These are phyloP conservation scores for Lactifluus volemus DNA, from an alignment of 768 basidiomycete genomes.

Conservation along the genomic window DNA sequence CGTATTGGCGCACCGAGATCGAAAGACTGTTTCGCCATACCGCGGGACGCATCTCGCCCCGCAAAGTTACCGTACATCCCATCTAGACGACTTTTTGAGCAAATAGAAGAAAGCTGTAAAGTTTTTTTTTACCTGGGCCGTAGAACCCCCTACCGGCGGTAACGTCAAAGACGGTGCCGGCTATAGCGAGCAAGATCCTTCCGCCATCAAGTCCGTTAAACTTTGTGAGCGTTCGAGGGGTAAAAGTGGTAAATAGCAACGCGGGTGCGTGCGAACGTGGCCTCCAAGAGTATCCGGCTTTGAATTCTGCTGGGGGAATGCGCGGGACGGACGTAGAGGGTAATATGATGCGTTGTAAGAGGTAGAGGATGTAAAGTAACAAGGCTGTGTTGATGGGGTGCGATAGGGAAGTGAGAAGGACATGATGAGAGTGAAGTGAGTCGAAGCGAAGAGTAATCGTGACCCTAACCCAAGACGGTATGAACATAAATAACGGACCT, in stretches of 20 bases:
- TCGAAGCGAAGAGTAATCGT: no score
- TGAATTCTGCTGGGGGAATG: conserved; percentile 58
- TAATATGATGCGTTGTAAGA: conserved; percentile 63
- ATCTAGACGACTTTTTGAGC: conserved; percentile 35
- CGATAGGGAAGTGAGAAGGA: conserved; percentile 36
- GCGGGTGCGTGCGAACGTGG: conserved; percentile 76
- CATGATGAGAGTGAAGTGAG: conserved; percentile 15
- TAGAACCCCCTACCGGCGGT: conserved; percentile 86
- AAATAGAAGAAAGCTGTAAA: neutral
- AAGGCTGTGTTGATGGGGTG: conserved; percentile 75
- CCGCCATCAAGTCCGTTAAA: conserved; percentile 58
- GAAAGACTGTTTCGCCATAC: conserved; percentile 98
- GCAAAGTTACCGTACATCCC: conserved; percentile 99
- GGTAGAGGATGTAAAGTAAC: conserved; percentile 70
- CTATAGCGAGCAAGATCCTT: conserved; percentile 80
- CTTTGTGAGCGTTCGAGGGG: conserved; percentile 61
- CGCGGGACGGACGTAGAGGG: conserved; percentile 49
- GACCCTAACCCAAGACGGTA: neutral
- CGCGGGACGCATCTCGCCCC: conserved; percentile 89
- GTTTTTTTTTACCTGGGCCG: conserved; percentile 67
- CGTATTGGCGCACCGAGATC: conserved; percentile 53
- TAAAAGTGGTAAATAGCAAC: conserved; percentile 69
- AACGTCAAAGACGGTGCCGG: conserved; percentile 88
- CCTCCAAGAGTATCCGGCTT: conserved; percentile 85
- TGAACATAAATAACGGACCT: neutral